phyloP scores from a whole-genome alignment of 805 yeast genomes.

The Kluyveromyces aestuarii region DNA sequence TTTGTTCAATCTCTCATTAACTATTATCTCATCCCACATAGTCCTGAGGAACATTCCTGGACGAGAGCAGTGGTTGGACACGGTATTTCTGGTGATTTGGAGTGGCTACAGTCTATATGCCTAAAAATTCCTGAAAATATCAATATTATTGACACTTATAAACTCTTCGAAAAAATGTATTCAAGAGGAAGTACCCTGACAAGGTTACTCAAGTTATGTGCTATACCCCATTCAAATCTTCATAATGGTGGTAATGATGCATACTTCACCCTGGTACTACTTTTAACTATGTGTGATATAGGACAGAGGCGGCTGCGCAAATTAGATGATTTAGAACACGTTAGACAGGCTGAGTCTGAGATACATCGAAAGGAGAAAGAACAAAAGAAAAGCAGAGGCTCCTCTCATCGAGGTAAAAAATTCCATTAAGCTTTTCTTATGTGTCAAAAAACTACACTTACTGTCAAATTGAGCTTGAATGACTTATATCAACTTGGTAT shows the following conservation, averaged over 20 bases:
- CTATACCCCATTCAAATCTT: conserved; percentile 47
- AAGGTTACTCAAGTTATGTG: conserved; percentile 32
- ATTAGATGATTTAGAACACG: conserved; percentile 16
- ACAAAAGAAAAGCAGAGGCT: background rate
- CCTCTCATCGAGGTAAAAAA: background rate
- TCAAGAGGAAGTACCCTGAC: conserved; percentile 5
- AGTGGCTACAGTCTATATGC: conserved; percentile 40
- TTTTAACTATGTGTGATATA: conserved; percentile 41
- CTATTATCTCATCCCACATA: conserved; percentile 31
- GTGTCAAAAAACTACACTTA: too few relatives aligned
- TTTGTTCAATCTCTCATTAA: conserved; percentile 37
- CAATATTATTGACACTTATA: conserved; percentile 5
- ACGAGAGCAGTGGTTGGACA: conserved; percentile 49
- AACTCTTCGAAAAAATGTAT: background rate
- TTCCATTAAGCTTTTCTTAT: too few relatives aligned
- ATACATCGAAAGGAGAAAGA: conserved; percentile 1
- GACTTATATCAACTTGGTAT: too few relatives aligned
- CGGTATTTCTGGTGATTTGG: conserved; percentile 44
- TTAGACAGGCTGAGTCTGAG: background rate
- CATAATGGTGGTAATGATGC: conserved; percentile 73
- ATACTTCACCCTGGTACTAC: conserved; percentile 47
- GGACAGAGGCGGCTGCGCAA: conserved; percentile 17
- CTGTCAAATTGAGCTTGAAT: too few relatives aligned
- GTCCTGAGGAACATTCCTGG: conserved; percentile 19
- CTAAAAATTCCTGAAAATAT: conserved; percentile 34